Evolutionary conservation across 148 eudicot species (phyloP), one percentile per base, ranked within the genome.

Genomic region (Nepenthes mirabilis): DNA sequence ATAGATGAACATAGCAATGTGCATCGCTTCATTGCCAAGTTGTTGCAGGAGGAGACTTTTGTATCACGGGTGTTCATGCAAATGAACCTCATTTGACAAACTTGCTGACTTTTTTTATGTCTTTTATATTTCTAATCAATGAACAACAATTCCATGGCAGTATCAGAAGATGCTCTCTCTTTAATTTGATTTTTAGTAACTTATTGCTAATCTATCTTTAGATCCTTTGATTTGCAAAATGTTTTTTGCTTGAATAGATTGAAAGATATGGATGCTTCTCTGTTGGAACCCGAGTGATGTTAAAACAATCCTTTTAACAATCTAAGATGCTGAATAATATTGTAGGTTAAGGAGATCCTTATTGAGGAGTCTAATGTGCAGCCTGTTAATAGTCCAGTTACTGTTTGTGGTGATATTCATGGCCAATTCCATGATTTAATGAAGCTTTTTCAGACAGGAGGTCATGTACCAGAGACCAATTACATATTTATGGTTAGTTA

Each of bases 381-480:
- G 78, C 98, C 96, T 34, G 96, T 93, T 58, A 93, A 88, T 77
- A 93, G 98, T 77, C 98, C 98, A 43, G 98, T 93, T 63, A 93
- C 98, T 60, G 98, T 93, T 63, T 93, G 98, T 79, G 96, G 98
- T 58, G 98, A 88, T 72, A 93, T 93, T 57, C 98, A 93, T 77
- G 98, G 98, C 66, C 98, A 93, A 64, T 93, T 93, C 55, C 98
- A 93, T 76, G 96, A 93, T 78, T 60, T 93, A 62, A 93, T 88
- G 98, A 93, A 88, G 73, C 98, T 93, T 70, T 93, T 93, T 61
- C 96, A 93, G 80, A 93, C 98, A 35, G 96, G 98, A 45, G 98
- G 98, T 68, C 98, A 88, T 68, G 98, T 93, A 36, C 98, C 96
- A 23, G 98, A 93, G 56, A 93, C 96, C 72, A 93, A 93, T 77